phyloP scores from a whole-genome alignment of 805 yeast genomes.

The Ogataea dorogensis region DNA sequence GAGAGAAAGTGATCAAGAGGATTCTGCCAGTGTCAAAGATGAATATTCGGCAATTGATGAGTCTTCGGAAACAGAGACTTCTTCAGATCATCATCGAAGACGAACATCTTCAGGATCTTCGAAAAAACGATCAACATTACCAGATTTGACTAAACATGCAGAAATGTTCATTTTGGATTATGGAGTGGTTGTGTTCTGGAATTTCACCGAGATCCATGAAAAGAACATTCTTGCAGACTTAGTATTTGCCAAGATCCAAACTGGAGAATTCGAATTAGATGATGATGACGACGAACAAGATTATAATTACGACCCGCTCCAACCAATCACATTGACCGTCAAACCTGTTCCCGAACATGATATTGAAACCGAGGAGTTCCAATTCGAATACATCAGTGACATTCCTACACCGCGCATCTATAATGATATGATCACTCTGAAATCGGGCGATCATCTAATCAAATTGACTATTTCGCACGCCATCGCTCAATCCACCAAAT shows the following conservation, averaged over 20 bases:
- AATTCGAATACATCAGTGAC: conserved; percentile 58
- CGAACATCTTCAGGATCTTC: conserved; percentile 15
- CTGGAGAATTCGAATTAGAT: conserved; percentile 43
- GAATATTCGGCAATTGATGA: conserved; percentile 9
- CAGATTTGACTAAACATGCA: conserved; percentile 63
- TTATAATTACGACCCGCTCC: no score
- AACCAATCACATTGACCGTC: conserved; percentile 46
- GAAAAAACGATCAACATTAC: conserved; percentile 24
- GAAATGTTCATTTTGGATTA: conserved; percentile 88
- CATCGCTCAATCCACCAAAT: conserved; percentile 91
- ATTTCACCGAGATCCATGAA: conserved; percentile 88
- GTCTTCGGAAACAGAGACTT: conserved; percentile 5
- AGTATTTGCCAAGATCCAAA: conserved; percentile 55
- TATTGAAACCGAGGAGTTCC: conserved; percentile 88
- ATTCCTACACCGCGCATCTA: conserved; percentile 63
- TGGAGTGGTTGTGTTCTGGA: conserved; percentile 99
- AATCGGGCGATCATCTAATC: conserved; percentile 89
- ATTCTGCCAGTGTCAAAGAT: conserved; percentile 1
- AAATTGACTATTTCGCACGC: conserved; percentile 94
- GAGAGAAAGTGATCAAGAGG: conserved; percentile 5
- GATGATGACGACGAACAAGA: conserved; percentile 42
- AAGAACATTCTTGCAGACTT: conserved; percentile 91
- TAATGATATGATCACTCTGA: conserved; percentile 89
- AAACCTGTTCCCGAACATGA: conserved; percentile 83
- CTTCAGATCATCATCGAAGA: conserved; percentile 3